Percentiles rank a stretch among this genome's conserved stretches.
Evolutionary conservation across 441 rosid species (phyloP).

Genomic region (Macaranga tanarius): DNA sequence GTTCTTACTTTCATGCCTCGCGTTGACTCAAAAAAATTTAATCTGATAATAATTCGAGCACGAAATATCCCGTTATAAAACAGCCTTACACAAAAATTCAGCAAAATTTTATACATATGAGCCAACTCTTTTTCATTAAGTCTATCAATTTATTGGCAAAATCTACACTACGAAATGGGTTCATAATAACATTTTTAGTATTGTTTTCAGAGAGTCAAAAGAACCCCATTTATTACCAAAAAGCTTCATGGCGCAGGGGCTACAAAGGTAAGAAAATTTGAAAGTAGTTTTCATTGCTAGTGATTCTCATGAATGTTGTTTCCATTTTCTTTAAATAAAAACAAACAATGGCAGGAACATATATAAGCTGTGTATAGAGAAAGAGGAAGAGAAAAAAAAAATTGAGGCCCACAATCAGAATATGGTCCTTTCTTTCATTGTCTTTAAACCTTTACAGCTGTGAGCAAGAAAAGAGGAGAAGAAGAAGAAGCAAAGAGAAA

Average conservation of each 20-base stretch:
- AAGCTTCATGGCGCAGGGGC: background rate
- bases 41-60: no score
- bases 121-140: no score
- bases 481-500: background rate
- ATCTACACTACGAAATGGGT: background rate
- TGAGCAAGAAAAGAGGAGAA: constrained; percentile 9
- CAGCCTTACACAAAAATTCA: no score
- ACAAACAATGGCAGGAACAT: background rate
- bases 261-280: background rate
- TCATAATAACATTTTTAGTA: background rate
- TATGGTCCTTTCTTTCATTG: constrained; percentile 23
- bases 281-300: constrained; percentile 3
- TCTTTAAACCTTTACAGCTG: constrained; percentile 55
- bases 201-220: constrained; percentile 1
- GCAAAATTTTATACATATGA: no score
- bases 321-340: constrained; percentile 1
- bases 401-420: constrained; percentile 19
- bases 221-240: background rate
- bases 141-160: background rate
- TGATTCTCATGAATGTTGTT: background rate
- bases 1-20: no score
- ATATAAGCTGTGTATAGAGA: background rate
- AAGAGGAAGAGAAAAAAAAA: background rate
- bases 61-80: no score
- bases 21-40: no score